Conservation (phyloP, 2,329 filamentous ascomycete genomes). For the Stemphylium lycopersici region DNA sequence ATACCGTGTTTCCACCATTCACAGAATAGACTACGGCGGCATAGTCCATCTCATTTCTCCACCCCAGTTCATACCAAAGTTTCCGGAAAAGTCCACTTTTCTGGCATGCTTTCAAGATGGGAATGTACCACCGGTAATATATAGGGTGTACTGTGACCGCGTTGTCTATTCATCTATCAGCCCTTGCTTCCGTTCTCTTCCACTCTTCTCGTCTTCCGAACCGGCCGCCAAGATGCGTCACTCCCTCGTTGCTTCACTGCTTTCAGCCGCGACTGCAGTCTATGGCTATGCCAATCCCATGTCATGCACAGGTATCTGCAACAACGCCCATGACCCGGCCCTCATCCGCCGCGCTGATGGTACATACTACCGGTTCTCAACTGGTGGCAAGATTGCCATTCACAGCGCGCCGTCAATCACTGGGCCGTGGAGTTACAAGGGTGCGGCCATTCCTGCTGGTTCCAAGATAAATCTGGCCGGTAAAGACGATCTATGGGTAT, state of each 20-base stretch:
- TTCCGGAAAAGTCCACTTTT: not conserved
- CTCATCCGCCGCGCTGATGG: slow-evolving; percentile 57
- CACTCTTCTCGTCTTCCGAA: not conserved
- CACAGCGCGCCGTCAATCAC: slow-evolving; percentile 55
- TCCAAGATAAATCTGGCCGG: slow-evolving; percentile 55
- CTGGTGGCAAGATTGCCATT: slow-evolving; percentile 57
- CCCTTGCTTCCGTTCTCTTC: not conserved
- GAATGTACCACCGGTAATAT: slow-evolving; percentile 1
- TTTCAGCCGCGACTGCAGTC: slow-evolving; percentile 24
- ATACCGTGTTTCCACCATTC: slow-evolving; percentile 9
- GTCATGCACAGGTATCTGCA: slow-evolving; percentile 51
- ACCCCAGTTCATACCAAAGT: not conserved
- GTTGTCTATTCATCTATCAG: not conserved
- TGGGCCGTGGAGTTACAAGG: slow-evolving; percentile 59
- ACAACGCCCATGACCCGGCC: slow-evolving; percentile 57
- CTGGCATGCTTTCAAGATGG: not conserved
- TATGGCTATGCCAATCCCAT: slow-evolving; percentile 50
- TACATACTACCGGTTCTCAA: slow-evolving; percentile 61
- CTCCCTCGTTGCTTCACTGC: slow-evolving; percentile 24
- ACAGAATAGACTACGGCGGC: not conserved
- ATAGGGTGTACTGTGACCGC: not conserved
- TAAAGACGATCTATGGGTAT: slow-evolving; percentile 58
- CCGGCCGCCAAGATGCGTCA: slow-evolving; percentile 22
- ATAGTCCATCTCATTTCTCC: slow-evolving; percentile 1
- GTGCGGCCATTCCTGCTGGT: slow-evolving; percentile 54